Evolutionary conservation across 1,284 basidiomycete genomes (phyloP), one percentile per base, ranked within the genome.

Genomic region (Afroboletus lepidellus): DNA sequence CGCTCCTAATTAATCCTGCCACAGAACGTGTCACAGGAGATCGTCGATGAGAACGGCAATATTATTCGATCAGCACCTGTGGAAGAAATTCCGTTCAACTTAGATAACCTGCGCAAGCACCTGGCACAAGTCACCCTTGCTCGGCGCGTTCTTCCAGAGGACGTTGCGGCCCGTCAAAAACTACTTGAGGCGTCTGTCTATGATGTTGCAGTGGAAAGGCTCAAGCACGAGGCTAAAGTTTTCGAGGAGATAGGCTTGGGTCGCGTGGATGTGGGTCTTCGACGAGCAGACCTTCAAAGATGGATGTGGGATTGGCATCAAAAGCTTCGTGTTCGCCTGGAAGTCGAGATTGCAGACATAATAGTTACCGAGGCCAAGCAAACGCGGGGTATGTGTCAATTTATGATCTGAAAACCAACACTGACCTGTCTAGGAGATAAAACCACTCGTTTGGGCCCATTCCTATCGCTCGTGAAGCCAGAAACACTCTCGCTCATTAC

Each of bases 281-380:
- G 77, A 48, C 73, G 77, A 30, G 73, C 70, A 25, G 79, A 82
- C 54, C 72, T 97, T 18, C 86, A 89, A 61, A 72, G 74, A 27
- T 90, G 90, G 88, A 94, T 95, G 91, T 90, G 89, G 83, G 74
- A 83, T 3, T 97, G 93, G 94, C 84, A 93, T 60, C 65, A 74
- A n/a, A 79, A 78, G 50, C 77, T 96, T 25, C 73, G 78, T 29
- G 68, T 52, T 2, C 72, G 81, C 15, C 69, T 95, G 11, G 72
- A 75, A 52, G 61, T 70, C 0, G 85, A 90, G 56, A 79, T 93
- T 25, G 66, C 70, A 13, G 71, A 69, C 3, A 77, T 93, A 41
- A 58, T 74, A 1, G 57, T 63, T 21, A 62, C 73, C 13, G 80
- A 80, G 59, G 64, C 59, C 21, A 66, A 64, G 53, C 52, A 51